These are phyloP conservation scores for Musa beccarii DNA, from an alignment of 176 grass and related monocot species.

Conservation along the genomic window DNA sequence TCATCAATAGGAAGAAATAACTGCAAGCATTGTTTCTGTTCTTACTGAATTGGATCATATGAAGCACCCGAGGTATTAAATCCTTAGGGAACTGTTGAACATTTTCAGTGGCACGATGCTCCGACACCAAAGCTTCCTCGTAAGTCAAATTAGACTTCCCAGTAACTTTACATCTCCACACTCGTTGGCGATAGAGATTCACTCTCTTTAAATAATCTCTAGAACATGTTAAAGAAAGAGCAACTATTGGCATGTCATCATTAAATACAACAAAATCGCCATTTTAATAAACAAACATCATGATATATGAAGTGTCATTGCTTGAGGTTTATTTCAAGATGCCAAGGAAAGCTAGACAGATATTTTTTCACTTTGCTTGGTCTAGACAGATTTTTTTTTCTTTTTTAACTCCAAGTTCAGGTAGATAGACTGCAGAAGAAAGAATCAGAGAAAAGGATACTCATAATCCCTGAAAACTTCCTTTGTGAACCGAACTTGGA, in stretches of 20 bases:
- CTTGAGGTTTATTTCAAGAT: not conserved
- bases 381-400: not conserved
- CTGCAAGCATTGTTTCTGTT: not conserved
- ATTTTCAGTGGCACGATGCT: constrained; percentile 58
- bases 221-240: constrained; percentile 45
- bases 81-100: constrained; percentile 65
- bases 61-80: constrained; percentile 54
- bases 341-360: not conserved
- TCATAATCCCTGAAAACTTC: constrained; percentile 79
- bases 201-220: constrained; percentile 79
- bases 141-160: constrained; percentile 86
- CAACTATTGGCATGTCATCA: not conserved
- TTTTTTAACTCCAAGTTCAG: not conserved
- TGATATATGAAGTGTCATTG: not conserved
- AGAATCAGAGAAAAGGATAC: constrained; percentile 52
- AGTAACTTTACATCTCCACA: constrained; percentile 74
- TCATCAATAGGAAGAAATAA: constrained; percentile 10
- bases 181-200: constrained; percentile 58
- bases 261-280: not conserved
- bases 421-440: not conserved
- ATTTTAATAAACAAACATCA: not conserved
- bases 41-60: constrained; percentile 79
- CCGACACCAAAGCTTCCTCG: constrained; percentile 80
- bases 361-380: too few species aligned
- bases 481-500: constrained; percentile 72